Evolutionary conservation across 257 asterid genomes (phyloP).

Genomic region (Asclepias syriaca): DNA sequence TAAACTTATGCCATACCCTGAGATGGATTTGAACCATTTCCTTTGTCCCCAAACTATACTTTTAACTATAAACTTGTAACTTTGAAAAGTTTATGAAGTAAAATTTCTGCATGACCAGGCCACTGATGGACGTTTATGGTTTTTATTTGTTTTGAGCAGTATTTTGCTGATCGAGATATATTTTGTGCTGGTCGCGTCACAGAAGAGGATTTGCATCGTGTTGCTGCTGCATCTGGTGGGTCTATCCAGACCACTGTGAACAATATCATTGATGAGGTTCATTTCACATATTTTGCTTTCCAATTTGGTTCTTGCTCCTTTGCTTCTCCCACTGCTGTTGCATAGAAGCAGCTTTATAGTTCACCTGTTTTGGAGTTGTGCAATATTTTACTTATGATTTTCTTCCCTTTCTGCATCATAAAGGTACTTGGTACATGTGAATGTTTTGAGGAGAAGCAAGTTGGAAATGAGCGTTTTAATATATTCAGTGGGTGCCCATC

Average conservation of each 20-base stretch:
- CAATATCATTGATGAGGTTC: constrained; percentile 79
- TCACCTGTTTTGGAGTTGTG: background rate
- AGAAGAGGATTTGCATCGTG: constrained; percentile 82
- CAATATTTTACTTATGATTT: background rate
- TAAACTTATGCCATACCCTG: too few relatives aligned
- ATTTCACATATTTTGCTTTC: background rate
- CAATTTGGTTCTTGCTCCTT: background rate
- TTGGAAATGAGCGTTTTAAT: constrained; percentile 92
- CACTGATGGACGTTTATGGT: background rate
- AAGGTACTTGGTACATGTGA: constrained; percentile 86
- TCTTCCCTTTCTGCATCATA: constrained; percentile 4
- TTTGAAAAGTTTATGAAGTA: background rate
- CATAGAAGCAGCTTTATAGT: background rate
- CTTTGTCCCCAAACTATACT: too few relatives aligned
- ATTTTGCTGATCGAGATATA: constrained; percentile 90
- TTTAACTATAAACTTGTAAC: background rate
- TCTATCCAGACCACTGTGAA: constrained; percentile 88
- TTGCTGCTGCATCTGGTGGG: constrained; percentile 91
- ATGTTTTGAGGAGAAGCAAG: constrained; percentile 85
- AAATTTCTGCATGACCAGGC: background rate
- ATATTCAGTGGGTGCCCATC: constrained; percentile 90
- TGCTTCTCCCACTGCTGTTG: background rate
- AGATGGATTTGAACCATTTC: too few relatives aligned
- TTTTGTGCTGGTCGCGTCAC: constrained; percentile 95
- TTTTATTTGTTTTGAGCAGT: constrained; percentile 35